Base-by-base conservation (phyloP, 495 filamentous ascomycete genomes). In the Aspergillus coremiiformis region DNA sequence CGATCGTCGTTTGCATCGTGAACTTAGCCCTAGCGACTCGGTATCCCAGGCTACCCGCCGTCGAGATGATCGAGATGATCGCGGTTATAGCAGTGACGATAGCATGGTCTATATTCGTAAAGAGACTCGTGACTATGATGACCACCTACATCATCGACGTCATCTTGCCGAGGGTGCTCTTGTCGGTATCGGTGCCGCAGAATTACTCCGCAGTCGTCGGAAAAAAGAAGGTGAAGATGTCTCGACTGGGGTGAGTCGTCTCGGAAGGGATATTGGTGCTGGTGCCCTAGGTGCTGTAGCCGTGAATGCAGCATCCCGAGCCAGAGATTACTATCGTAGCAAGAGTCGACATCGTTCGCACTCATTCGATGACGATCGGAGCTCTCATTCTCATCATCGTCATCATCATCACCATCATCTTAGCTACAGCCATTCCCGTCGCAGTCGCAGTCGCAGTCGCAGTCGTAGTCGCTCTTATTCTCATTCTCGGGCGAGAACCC, bases 101-200 rank as follows among this genome's bases (percentile, higher is more conserved):
- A 82, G 81, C 65, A 75, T 79, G 63, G 78, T 81, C 44, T 81
- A 78, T 55, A 66, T 82, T 44, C 74, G 71, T 52, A 78, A 76
- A 61, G 78, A 80, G 53, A 74, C 69, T 29, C 69, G 66, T n/a
- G 67, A 79, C 33, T 81, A 83, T 52, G 82, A 79, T 47, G 73
- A 78, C 0, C 78, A 77, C 58, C 78, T 78, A 14, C 70, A 80
- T 54, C 83, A 89, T 63, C 85, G 80, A 59, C 85, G 86, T 27
- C 88, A 94, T 65, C 65, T 95, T n/a, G 89, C 87, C 21, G 89
- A 92, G 70, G 90, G 90, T 30, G 89, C 88, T 21, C 69, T 92
- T 29, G 85, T 87, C 42, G 90, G 89, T 12, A 78, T 86, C 32
- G 90, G 85, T 51, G 78, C 84, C 7, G 84, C 85, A 4, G 89